Base-by-base conservation (phyloP, 768 basidiomycete species). In the Mycena crocata region DNA sequence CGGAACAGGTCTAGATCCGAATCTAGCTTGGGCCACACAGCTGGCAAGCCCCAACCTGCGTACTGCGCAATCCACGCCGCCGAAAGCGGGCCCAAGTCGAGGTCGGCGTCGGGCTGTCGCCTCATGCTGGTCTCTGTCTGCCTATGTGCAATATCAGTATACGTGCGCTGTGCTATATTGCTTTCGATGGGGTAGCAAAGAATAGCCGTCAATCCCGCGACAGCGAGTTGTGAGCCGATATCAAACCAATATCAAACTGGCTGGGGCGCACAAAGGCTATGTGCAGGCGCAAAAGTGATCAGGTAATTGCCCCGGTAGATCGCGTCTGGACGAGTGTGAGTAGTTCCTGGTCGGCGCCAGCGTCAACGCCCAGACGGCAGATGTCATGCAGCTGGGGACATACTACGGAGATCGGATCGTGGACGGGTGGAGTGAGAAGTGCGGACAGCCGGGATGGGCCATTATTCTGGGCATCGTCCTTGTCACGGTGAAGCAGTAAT, bases 351-450 rank as follows among this genome's bases (percentile, higher is more conserved):
- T 52, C 48, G 2, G 59, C 31, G 4, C 49, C 59, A 10, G 14
- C 19, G 40, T 61, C 50, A 13, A 52, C 15, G 14, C 59, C 59
- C 1, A 61, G 49, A 5, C 17, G 52, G 21, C 35, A 52, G 6
- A 61, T 31, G 6, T n/a, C 23, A 17, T 44, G 35, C 9, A 61
- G 35, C 12, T 31, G 59, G 5, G 59, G 59, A 19, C 59, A 61
- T 8, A 61, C 2, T 14, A 15, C 14, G 12, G 2, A 37, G 17
- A 4, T 30, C 5, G 24, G n/a, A 26, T 24, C 19, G 10, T 14
- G 10, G 19, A 30, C 7, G 14, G 19, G 50, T 23, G 24, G 50
- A 5, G 49, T 19, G 13, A 45, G 45, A 5, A 46, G 8, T 2
- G 19, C 4, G 30, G 35, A 23, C 30, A 45, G 8, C 37, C 34